Evolutionary conservation across 164 flowering plant genomes (phyloP).

Genomic region (Stephania japonica): DNA sequence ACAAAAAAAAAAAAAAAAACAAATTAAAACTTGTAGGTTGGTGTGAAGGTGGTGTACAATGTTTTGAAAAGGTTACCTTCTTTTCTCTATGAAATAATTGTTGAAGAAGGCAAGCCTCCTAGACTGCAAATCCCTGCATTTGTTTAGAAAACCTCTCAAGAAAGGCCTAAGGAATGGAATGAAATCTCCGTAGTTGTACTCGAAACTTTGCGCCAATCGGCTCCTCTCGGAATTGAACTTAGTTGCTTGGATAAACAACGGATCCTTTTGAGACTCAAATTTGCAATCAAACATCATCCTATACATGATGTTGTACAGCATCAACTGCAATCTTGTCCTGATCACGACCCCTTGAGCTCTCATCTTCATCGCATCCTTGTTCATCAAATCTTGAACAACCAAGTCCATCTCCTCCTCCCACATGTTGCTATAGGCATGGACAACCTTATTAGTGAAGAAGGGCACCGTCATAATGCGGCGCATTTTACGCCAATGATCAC

Average conservation of each 20-base stretch:
- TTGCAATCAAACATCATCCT: slow-evolving; percentile 78
- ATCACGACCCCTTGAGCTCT: slow-evolving; percentile 59
- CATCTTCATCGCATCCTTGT: slow-evolving; percentile 47
- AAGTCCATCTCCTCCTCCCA: slow-evolving; percentile 62
- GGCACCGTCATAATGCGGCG: slow-evolving; percentile 88
- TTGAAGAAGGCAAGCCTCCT: slow-evolving; percentile 71
- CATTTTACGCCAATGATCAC: slow-evolving; percentile 93
- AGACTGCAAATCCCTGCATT: slow-evolving; percentile 73
- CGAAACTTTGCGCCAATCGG: slow-evolving; percentile 76
- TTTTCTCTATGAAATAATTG: slow-evolving; percentile 75
- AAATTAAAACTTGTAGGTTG: no score
- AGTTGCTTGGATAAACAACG: slow-evolving; percentile 51
- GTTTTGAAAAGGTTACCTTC: slow-evolving; percentile 48
- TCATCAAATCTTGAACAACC: slow-evolving; percentile 32
- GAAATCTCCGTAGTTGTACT: slow-evolving; percentile 79
- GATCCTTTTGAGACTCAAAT: slow-evolving; percentile 77
- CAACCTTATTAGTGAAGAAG: slow-evolving; percentile 86
- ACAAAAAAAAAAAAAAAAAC: no score
- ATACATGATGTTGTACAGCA: slow-evolving; percentile 93
- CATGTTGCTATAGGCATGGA: slow-evolving; percentile 64
- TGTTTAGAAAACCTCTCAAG: slow-evolving; percentile 58
- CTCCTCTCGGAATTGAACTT: slow-evolving; percentile 80
- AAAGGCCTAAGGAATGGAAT: slow-evolving; percentile 77
- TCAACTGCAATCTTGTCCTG: slow-evolving; percentile 58
- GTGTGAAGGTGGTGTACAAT: no score